Evolutionary conservation across 352 stramenopile genomes (phyloP), one percentile per base, ranked within the genome.

Genomic region (Globisporangium nagaii): DNA sequence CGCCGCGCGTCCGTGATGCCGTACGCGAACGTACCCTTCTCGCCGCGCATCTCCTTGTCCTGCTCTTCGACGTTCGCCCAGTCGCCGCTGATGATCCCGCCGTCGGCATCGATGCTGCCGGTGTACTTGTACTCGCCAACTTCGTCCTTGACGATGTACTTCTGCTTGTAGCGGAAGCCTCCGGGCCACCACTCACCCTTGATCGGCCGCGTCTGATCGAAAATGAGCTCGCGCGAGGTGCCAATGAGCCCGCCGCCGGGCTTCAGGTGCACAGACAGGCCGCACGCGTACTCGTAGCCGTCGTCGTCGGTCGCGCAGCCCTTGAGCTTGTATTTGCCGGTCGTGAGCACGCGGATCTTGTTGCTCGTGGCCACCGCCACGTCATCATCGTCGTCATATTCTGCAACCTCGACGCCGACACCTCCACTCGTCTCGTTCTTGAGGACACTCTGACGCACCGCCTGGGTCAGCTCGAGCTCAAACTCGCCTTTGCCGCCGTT

Each of bases 221-320:
- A 86, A 41, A 90, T 60, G 15, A 66, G 67, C 60, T 90, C 76
- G n/a, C 64, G 76, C 25, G 65, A 66, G 39, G 66, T 57, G 9
- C 76, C 79, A 6, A 48, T 24, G 2, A 90, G 51, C 17, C 53
- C 56, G 0, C 79, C 75, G 41, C 59, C 55, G 0, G 74, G 50
- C 3, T 63, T 44, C 15, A 90, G 59, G n/a, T 75, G 55, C 19
- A 90, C 22, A 17, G 70, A 48, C 1, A 88, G 61, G 56, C 79
- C 63, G 28, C 81, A 87, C 12, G 67, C 71, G 61, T 90, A 90
- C 50, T 90, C 76, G 63, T 90, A 90, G 11, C 76, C 79, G 20
- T 90, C 79, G 11, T 67, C 63, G 40, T 90, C 79, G 20, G 70
- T 86, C 4, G 76, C 75, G n/a, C 71, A 70, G 6, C 79, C 79